Base-by-base conservation (phyloP, 768 basidiomycete genomes). In the Amanita muscaria region DNA sequence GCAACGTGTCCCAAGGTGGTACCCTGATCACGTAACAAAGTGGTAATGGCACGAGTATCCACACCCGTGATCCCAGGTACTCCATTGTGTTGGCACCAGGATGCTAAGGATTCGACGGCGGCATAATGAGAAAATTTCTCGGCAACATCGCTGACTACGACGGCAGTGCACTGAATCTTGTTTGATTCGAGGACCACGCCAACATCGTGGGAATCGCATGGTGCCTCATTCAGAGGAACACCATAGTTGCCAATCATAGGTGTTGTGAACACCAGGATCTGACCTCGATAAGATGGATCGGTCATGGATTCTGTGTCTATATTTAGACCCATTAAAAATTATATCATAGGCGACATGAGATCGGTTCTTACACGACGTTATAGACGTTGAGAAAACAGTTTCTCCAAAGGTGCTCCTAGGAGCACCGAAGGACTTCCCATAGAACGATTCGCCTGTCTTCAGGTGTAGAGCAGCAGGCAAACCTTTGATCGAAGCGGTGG, bases 221-320 rank as follows among this genome's bases (percentile, higher is more conserved):
- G 80, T 1, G 84, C 71, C 12, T 68, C 70, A 64, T 99, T 98
- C 25, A 59, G 55, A 5, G 96, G 96, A 7, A 99, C 91, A 43
- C 96, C 96, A 58, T 99, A 99, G 64, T 99, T 99, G 31, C 96
- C 96, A 52, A 99, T 96, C 64, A 99, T 79, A 8, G 96, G 96
- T 0, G 93, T 86, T 34, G 96, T 99, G 69, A 99, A 99, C 46
- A 99, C 96, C 51, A 99, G 78, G 58, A 99, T 94, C 65, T 99
- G 96, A 40, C 90, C 86, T 25, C 90, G 87, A 65, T 99, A 98
- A 6, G 96, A 98, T 5, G 96, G 96, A 62, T 99, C 96, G 29
- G 96, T 99, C 96, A 99, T 97, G 6, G 91, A 96, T 66, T 99
- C 96, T 37, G 94, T 98, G 63, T 99, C 92, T 94, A 58, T 31